Evolutionary conservation across 305 asterid genomes (phyloP).

Genomic region (Ilex paraguariensis): DNA sequence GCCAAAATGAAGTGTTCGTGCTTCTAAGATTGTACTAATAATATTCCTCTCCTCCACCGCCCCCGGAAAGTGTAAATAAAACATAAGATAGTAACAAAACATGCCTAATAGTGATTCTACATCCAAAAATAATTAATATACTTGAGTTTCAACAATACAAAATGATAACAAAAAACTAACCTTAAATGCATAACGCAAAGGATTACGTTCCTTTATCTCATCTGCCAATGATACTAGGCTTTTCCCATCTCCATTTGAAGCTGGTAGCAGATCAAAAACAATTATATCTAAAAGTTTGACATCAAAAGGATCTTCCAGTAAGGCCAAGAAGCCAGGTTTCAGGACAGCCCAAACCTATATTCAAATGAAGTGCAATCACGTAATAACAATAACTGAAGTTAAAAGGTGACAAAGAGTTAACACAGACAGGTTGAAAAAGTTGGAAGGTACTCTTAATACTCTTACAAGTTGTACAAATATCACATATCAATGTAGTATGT

Average conservation of each 20-base stretch:
- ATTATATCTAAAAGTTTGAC: conserved; percentile 68
- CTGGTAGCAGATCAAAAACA: conserved; percentile 58
- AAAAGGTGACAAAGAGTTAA: background rate
- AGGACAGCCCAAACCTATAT: conserved; percentile 92
- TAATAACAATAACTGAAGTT: background rate
- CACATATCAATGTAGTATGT: too few species aligned
- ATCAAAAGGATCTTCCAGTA: conserved; percentile 75
- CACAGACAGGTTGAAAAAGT: too few species aligned
- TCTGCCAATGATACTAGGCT: conserved; percentile 47
- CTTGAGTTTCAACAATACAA: too few species aligned
- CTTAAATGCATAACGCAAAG: conserved; percentile 79
- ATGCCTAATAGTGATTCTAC: too few species aligned
- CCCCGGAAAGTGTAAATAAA: too few species aligned
- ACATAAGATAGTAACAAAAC: too few species aligned
- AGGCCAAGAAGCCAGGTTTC: conserved; percentile 90
- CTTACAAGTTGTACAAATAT: too few species aligned
- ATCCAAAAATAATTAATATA: too few species aligned
- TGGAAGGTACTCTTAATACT: too few species aligned
- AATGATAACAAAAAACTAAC: conserved; percentile 33
- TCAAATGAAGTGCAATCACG: conserved; percentile 17
- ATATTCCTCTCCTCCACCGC: too few species aligned
- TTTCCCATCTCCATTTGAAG: conserved; percentile 46
- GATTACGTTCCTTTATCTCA: conserved; percentile 52
- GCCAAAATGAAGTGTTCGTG: too few species aligned
- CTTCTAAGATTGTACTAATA: too few species aligned